A percentile compares a stretch with the other conserved stretches of the same genome.
Conservation (phyloP, 78 protist species). For the Parvularia atlantis region DNA sequence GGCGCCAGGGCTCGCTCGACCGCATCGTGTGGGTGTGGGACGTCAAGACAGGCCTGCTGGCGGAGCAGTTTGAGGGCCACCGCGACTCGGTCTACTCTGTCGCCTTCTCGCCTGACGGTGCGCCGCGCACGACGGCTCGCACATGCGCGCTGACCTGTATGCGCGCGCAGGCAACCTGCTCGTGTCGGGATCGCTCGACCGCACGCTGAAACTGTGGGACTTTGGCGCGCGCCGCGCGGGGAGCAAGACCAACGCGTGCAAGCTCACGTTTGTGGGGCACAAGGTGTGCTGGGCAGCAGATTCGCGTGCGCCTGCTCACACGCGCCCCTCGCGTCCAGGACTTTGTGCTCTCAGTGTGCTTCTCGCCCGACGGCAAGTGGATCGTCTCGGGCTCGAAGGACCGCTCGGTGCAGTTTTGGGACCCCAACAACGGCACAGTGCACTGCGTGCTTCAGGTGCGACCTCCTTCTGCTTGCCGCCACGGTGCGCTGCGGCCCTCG, state of each 20-base stretch:
- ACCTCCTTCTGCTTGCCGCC: too few species aligned
- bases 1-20: conserved; percentile 59
- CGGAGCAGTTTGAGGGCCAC: conserved; percentile 74
- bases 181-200: conserved; percentile 75
- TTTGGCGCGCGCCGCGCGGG: conserved; percentile 32
- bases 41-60: conserved; percentile 54
- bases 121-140: too few species aligned
- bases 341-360: conserved; percentile 71
- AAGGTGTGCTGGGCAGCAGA: too few species aligned
- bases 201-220: conserved; percentile 70
- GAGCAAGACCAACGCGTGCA: conserved; percentile 29
- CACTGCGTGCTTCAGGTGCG: too few species aligned
- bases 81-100: conserved; percentile 67
- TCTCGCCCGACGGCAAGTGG: conserved; percentile 64
- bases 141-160: too few species aligned
- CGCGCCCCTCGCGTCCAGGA: conserved; percentile 1
- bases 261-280: conserved; percentile 58
- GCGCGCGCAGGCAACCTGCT: conserved; percentile 22
- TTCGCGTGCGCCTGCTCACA: too few species aligned
- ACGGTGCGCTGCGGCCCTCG: too few species aligned
- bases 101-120: conserved; percentile 71
- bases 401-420: conserved; percentile 76
- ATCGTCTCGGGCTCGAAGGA: conserved; percentile 77
- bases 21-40: conserved; percentile 75
- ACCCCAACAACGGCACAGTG: conserved; percentile 37